Percentiles rank a stretch among this genome's conserved stretches.
These are phyloP conservation scores for Paramyrothecium roridum DNA, from an alignment of 2,329 filamentous ascomycete genomes.

Conservation along the genomic window DNA sequence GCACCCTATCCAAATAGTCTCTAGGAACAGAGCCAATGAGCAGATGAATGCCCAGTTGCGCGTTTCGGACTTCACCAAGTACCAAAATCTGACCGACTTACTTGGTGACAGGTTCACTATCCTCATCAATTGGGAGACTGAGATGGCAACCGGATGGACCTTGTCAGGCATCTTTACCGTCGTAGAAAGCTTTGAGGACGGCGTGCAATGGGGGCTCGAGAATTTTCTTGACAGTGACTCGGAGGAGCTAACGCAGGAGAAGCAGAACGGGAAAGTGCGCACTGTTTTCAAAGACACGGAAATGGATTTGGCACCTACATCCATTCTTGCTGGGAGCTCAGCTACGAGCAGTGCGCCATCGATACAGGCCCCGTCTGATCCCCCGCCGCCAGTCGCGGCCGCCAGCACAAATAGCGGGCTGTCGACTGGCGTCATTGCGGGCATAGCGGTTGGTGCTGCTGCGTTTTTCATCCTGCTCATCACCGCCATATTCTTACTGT, in stretches of 20 bases:
- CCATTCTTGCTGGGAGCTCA: too few species aligned
- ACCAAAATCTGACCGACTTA: neutral
- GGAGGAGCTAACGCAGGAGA: neutral
- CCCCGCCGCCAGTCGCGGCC: neutral
- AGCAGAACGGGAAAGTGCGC: too few species aligned
- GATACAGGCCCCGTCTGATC: neutral
- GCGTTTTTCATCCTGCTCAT: conserved; percentile 35
- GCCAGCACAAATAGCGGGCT: conserved; percentile 20
- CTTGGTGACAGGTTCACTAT: neutral
- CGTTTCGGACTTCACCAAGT: too few species aligned
- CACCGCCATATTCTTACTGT: conserved; percentile 36
- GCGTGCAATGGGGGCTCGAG: neutral
- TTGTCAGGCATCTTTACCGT: conserved; percentile 15
- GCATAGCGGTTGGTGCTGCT: conserved; percentile 41
- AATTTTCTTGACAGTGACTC: neutral
- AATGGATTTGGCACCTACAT: too few species aligned
- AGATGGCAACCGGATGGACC: conserved; percentile 1
- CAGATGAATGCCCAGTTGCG: too few species aligned
- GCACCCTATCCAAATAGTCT: too few species aligned
- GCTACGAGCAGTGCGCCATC: neutral
- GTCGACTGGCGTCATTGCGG: conserved; percentile 40
- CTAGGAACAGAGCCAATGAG: too few species aligned
- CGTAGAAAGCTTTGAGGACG: neutral
- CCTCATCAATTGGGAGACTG: conserved; percentile 8
- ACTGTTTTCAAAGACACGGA: too few species aligned